A percentile compares a stretch with the other conserved stretches of the same genome.
Conservation (phyloP, 2,329 filamentous ascomycete species). For the Chaetomium globosum region DNA sequence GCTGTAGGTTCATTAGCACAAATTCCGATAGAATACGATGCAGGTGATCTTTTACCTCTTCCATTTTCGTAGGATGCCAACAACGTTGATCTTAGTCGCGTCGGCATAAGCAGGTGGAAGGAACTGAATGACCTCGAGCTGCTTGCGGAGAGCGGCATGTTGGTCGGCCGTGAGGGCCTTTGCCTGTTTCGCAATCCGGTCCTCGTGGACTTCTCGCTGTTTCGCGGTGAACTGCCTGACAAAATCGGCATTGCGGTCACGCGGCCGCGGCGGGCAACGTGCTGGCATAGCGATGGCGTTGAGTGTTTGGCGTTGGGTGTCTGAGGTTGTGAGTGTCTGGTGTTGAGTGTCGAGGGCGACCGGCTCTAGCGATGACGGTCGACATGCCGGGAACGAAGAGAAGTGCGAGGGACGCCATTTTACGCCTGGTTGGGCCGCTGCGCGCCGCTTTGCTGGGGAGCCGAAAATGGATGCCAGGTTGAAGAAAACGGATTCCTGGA, state of each 20-base stretch:
- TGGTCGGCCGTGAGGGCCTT: slow-evolving; percentile 26
- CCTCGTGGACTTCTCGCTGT: slow-evolving; percentile 8
- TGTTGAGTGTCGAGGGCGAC: slow-evolving; percentile 21
- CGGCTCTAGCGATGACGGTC: slow-evolving; percentile 15
- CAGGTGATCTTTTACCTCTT: slow-evolving; percentile 31
- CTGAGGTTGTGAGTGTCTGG: slow-evolving; percentile 17
- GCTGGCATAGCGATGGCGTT: slow-evolving; percentile 23
- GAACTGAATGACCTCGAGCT: slow-evolving; percentile 33
- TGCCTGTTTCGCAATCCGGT: slow-evolving; percentile 26
- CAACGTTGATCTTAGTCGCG: slow-evolving; percentile 35
- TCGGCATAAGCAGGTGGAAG: slow-evolving; percentile 32
- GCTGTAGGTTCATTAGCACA: slow-evolving; percentile 27
- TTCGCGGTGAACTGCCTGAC: slow-evolving; percentile 21
- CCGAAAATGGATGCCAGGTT: slow-evolving; percentile 26
- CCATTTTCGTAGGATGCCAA: slow-evolving; percentile 33
- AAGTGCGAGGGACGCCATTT: slow-evolving; percentile 22
- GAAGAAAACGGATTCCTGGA: slow-evolving; percentile 27
- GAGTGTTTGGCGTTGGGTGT: slow-evolving; percentile 17
- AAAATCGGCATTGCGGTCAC: slow-evolving; percentile 16
- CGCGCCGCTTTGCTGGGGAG: slow-evolving; percentile 24
- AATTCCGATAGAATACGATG: slow-evolving; percentile 8
- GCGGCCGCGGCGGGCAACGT: slow-evolving; percentile 18
- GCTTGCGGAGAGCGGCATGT: slow-evolving; percentile 30
- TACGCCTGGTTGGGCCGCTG: slow-evolving; percentile 20
- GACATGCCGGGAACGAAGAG: slow-evolving; percentile 15